Conservation (phyloP, 2,329 filamentous ascomycete genomes). For the Phoma sp. region DNA sequence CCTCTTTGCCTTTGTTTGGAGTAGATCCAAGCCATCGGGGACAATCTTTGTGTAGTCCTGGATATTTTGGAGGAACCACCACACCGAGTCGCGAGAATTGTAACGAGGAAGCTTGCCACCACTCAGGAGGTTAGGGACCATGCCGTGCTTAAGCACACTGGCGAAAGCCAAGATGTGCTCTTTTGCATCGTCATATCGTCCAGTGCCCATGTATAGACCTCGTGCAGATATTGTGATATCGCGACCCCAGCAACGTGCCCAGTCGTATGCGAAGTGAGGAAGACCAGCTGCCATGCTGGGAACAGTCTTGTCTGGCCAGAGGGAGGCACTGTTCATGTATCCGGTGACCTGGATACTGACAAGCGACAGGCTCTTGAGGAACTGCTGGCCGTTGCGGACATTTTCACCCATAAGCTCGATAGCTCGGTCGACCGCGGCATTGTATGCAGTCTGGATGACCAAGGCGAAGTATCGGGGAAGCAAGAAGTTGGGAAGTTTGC, state of each 20-base stretch:
- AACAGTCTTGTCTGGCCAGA: conserved; percentile 84
- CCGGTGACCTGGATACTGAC: conserved; percentile 92
- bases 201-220: conserved; percentile 88
- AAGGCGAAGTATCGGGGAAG: conserved; percentile 93
- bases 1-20: conserved; percentile 78
- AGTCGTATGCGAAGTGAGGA: conserved; percentile 91
- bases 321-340: conserved; percentile 84
- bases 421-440: conserved; percentile 77
- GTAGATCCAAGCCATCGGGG: conserved; percentile 74
- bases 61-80: conserved; percentile 97
- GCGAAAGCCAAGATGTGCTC: conserved; percentile 96
- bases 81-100: conserved; percentile 94
- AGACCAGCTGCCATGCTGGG: conserved; percentile 89
- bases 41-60: conserved; percentile 88
- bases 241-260: conserved; percentile 96
- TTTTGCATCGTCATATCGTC: conserved; percentile 83
- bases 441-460: conserved; percentile 85
- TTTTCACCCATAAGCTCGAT: conserved; percentile 80
- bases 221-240: conserved; percentile 96
- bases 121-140: conserved; percentile 93
- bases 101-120: conserved; percentile 87
- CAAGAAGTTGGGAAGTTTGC: conserved; percentile 84
- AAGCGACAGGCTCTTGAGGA: conserved; percentile 86
- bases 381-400: conserved; percentile 81
- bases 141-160: conserved; percentile 95